phyloP scores from a whole-genome alignment of 1,139 yeast species.

The Arxiozyma slooffiae region DNA sequence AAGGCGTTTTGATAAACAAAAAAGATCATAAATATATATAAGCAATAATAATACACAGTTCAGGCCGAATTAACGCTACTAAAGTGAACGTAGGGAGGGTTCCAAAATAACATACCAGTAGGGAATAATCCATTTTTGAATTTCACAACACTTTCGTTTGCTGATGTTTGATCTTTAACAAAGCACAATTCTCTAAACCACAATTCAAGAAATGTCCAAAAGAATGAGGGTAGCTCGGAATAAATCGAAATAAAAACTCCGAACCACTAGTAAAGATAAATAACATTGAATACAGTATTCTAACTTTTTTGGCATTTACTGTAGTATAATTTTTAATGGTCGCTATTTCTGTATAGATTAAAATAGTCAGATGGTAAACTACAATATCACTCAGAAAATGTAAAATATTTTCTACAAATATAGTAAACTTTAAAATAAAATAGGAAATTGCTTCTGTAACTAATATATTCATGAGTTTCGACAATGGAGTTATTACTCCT shows the following conservation, averaged over 20 bases:
- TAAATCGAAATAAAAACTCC: constrained; percentile 66
- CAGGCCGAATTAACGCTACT: constrained; percentile 58
- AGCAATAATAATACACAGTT: constrained; percentile 69
- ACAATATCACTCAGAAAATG: constrained; percentile 45
- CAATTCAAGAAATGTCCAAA: constrained; percentile 54
- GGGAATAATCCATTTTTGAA: background rate
- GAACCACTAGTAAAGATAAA: constrained; percentile 71
- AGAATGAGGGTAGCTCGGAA: constrained; percentile 65
- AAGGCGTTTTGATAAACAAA: constrained; percentile 21
- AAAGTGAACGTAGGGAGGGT: constrained; percentile 54
- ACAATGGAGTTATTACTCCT: constrained; percentile 34
- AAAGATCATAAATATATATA: constrained; percentile 51
- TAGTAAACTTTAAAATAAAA: constrained; percentile 36
- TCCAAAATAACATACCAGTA: constrained; percentile 23
- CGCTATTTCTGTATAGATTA: constrained; percentile 28
- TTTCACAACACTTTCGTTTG: background rate
- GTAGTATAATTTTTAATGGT: background rate
- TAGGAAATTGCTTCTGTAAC: constrained; percentile 31
- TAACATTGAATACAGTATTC: constrained; percentile 35
- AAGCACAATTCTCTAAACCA: constrained; percentile 36
- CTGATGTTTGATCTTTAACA: background rate
- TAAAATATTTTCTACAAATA: constrained; percentile 41
- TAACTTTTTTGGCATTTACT: constrained; percentile 7
- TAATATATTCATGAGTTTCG: constrained; percentile 1
- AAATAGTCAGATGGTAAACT: constrained; percentile 42